Conservation (phyloP, 2,329 filamentous ascomycete genomes). For the Teratosphaeria pseudoeucalypti region DNA sequence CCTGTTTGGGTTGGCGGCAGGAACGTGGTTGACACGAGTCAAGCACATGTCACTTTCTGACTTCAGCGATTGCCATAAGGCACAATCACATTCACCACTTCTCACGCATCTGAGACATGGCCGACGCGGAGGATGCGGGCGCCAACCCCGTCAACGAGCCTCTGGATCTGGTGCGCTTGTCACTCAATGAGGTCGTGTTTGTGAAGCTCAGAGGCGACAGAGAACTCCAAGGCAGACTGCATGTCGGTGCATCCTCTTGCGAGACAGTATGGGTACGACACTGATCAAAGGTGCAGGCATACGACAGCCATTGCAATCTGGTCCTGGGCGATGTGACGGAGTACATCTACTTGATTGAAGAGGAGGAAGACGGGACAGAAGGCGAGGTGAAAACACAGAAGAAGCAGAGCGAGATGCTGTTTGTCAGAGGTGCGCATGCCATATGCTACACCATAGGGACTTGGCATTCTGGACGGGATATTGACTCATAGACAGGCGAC, state of each 20-base stretch:
- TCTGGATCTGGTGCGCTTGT: slow-evolving; percentile 87
- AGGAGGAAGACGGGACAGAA: slow-evolving; percentile 58
- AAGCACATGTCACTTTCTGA: not conserved
- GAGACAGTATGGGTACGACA: not conserved
- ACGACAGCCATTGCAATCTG: slow-evolving; percentile 96
- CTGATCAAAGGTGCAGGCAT: slow-evolving; percentile 55
- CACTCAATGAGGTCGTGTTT: slow-evolving; percentile 91
- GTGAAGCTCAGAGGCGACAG: slow-evolving; percentile 94
- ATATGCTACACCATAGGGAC: not conserved
- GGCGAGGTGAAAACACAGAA: slow-evolving; percentile 75
- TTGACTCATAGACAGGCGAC: slow-evolving; percentile 29
- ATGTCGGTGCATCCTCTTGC: slow-evolving; percentile 46
- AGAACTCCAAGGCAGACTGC: slow-evolving; percentile 87
- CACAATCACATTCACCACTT: not conserved
- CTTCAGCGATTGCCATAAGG: not conserved
- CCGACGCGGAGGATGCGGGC: slow-evolving; percentile 60
- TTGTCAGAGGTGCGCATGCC: slow-evolving; percentile 70
- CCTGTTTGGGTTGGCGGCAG: not conserved
- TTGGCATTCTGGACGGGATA: not conserved
- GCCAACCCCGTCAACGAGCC: slow-evolving; percentile 65
- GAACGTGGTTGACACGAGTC: not conserved
- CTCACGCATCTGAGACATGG: slow-evolving; percentile 48
- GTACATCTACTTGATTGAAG: slow-evolving; percentile 88
- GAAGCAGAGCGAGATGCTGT: slow-evolving; percentile 97
- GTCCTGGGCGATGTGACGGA: slow-evolving; percentile 95